Conservation (phyloP, 2,329 filamentous ascomycete genomes). For the Diaporthe batatas region DNA sequence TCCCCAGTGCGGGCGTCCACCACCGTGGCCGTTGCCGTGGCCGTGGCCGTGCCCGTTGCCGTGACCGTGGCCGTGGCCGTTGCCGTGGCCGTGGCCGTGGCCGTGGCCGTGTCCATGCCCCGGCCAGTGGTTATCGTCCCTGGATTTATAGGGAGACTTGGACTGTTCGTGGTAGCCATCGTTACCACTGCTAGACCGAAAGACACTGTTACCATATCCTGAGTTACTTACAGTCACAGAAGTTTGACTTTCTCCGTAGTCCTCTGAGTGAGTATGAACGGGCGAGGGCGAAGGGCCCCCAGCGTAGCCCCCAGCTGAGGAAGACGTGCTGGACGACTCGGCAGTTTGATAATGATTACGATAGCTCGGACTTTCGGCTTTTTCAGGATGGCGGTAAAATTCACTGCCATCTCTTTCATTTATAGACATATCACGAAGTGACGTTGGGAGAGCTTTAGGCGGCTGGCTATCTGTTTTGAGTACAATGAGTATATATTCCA, state of each 20-base stretch:
- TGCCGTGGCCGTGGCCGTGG: neutral
- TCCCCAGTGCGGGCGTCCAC: neutral
- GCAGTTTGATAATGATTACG: neutral
- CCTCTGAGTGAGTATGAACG: neutral
- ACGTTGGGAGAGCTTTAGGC: neutral
- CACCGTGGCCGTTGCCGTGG: neutral
- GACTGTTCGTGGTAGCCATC: neutral
- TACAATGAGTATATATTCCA: neutral
- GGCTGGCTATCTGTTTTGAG: neutral
- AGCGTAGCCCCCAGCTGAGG: neutral
- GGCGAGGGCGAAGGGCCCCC: neutral
- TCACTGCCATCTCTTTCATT: neutral
- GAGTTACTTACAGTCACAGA: neutral
- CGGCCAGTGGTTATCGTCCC: constrained; percentile 1
- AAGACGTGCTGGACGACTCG: neutral
- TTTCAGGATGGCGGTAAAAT: neutral
- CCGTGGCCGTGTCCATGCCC: neutral
- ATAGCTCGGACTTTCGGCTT: neutral
- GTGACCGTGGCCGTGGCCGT: neutral
- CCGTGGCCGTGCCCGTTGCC: neutral
- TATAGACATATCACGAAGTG: neutral
- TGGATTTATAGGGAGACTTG: constrained; percentile 5
- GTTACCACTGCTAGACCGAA: neutral
- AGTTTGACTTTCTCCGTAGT: neutral
- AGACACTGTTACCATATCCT: neutral